These are phyloP conservation scores for Sideroxylon spinosum DNA, from an alignment of 179 eudicot genomes.

Conservation along the genomic window DNA sequence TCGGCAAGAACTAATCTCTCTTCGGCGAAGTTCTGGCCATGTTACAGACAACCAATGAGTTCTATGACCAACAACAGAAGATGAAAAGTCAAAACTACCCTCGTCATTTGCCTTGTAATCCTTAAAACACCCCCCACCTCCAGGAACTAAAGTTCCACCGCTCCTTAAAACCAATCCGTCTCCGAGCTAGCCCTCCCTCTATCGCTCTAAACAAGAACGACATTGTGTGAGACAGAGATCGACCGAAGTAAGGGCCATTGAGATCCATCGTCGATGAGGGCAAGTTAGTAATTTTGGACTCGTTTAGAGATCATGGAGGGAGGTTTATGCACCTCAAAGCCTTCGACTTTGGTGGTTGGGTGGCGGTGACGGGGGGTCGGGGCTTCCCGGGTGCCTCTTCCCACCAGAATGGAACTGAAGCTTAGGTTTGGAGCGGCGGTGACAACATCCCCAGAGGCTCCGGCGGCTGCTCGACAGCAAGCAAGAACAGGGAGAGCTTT, in stretches of 20 bases:
- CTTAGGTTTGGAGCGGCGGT: conserved; percentile 57
- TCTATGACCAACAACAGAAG: background rate
- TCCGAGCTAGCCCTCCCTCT: background rate
- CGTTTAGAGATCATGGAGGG: conserved; percentile 33
- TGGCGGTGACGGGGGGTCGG: conserved; percentile 15
- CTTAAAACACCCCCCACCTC: conserved; percentile 27
- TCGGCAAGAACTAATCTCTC: too few species aligned
- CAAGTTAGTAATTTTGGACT: conserved; percentile 18
- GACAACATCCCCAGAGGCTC: conserved; percentile 40
- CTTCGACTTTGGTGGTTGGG: conserved; percentile 36
- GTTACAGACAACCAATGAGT: too few species aligned
- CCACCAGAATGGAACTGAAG: conserved; percentile 67
- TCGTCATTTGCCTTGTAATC: conserved; percentile 9
- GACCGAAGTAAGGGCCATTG: conserved; percentile 31
- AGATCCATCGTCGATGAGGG: conserved; percentile 42
- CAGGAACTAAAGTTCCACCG: conserved; percentile 21
- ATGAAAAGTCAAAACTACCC: conserved; percentile 29
- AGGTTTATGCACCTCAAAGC: conserved; percentile 45
- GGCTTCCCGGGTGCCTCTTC: conserved; percentile 81
- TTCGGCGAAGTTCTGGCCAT: too few species aligned
- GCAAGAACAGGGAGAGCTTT: conserved; percentile 32
- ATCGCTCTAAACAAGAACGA: conserved; percentile 17
- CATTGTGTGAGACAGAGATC: conserved; percentile 18
- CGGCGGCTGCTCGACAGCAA: conserved; percentile 37
- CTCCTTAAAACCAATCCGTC: background rate